Base-by-base conservation (phyloP, 176 grass and related monocot genomes). In the Triticum monococcum region DNA sequence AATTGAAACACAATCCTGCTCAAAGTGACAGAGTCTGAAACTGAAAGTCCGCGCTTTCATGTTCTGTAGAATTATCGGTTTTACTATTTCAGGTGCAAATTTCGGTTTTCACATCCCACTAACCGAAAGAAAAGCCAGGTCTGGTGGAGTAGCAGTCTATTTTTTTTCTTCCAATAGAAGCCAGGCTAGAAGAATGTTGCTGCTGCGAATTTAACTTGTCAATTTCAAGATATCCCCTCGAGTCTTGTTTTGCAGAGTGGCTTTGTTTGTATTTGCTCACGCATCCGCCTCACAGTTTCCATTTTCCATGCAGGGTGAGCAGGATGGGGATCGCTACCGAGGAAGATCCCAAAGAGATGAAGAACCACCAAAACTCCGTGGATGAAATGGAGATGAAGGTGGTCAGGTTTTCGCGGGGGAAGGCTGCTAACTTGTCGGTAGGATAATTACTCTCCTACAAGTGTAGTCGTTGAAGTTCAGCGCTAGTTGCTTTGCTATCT, bases 401-500 rank as follows among this genome's bases (percentile, higher is more conserved):
- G 70, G 82, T 82, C 61, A 98, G 92, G 52, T 98, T 94, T 87
- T 81, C 93, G 35, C 88, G 93, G 7, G 96, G 96, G 41, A 63
- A 92, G 37, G 77, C 75, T 82, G 83, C 90, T 46, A 82, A 91
- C 60, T 71, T 98, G 68, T 89, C 89, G 90, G 93, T 98, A 70
- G 83, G 46, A 22, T 36, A 71, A 69, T 10, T 87, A 56, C 48
- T 81, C 79, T 38, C 60, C 9, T 75, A 12, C 33, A 79, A 78
- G 5, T 17, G 7, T 31, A 72, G 2, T 73, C 2, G 25, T 20
- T 4, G 17, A 71, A 12, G 22, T 45, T 83, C 52, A 57, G 7
- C 1, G 16, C 78, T 65, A 35, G 22, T 54, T 43, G 26, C 0
- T 61, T 66, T 10, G 11, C 62, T 82, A 38, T 22, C 59, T 79